Base-by-base conservation (phyloP, 228 moss, liverwort and hornwort species). In the Sphagnum magellanicum region DNA sequence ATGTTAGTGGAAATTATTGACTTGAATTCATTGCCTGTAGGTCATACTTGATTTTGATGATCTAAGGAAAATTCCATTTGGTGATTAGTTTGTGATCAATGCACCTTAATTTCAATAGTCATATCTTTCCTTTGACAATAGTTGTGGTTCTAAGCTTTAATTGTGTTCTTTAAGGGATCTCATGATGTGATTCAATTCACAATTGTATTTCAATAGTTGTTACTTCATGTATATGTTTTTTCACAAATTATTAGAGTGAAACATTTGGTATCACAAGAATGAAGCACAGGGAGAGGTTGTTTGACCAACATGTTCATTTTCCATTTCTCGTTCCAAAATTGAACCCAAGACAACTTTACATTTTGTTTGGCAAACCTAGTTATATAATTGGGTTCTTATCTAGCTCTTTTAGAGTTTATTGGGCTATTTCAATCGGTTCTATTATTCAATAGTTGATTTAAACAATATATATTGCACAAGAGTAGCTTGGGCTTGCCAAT, bases 281-380 rank as follows among this genome's bases (percentile, higher is more conserved):
- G 3, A 55, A 8, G 5, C 74, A 70, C 0, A 4, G 16, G 81
- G 81, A 32, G 86, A 86, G 53, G 48, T 86, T 50, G 79, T 77
- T 77, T 64, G 86, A 86, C 71, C 86, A 86, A 67, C 69, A 10
- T 6, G 53, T 80, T 60, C 77, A 82, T 74, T 73, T 86, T 7
- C 86, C 86, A 7, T 55, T 86, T 69, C 68, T 71, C 17, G 67
- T 79, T 71, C 82, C 86, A 1, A 86, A 86, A 71, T 1, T 55
- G 1, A 81, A 82, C 62, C 60, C 79, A 16, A 79, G 77, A 52
- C 73, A 79, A 67, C 51, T 86, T 0, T 86, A 86, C 71, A 77
- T 70, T 67, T 50, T 78, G 64, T 75, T 79, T 32, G 75, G 77
- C 61, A 86, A 80, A 71, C 86, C 86, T 0, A 86, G 75, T 60